Evolutionary conservation across 192 early-diverging fungal species (phyloP).

Genomic region (Helicostylum pulchrum): DNA sequence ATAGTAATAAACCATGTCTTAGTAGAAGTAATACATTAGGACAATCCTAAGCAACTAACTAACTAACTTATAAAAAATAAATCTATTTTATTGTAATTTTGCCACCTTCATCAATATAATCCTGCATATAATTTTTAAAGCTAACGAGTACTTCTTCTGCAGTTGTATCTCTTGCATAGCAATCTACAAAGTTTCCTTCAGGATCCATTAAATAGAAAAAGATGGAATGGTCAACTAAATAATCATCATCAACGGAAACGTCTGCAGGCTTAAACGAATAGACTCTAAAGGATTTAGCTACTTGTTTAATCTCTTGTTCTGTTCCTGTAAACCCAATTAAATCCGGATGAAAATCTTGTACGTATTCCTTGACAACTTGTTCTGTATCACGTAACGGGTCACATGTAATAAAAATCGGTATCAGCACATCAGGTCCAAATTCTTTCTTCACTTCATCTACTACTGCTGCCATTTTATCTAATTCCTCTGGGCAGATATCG

Average conservation of each 20-base stretch:
- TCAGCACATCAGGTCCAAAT: constrained; percentile 47
- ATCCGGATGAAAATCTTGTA: constrained; percentile 90
- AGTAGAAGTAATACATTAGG: constrained; percentile 11
- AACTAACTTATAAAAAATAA: background rate
- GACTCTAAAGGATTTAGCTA: constrained; percentile 91
- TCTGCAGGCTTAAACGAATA: constrained; percentile 91
- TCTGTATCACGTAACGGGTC: constrained; percentile 94
- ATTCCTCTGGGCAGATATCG: constrained; percentile 98
- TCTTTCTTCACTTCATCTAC: constrained; percentile 58
- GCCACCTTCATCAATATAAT: constrained; percentile 46
- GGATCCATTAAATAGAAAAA: constrained; percentile 97
- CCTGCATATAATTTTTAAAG: constrained; percentile 47
- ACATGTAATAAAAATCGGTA: constrained; percentile 94
- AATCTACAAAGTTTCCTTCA: constrained; percentile 85
- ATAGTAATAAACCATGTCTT: background rate
- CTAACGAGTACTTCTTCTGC: constrained; percentile 59
- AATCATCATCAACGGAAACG: constrained; percentile 78
- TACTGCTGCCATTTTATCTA: constrained; percentile 95
- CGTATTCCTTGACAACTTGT: constrained; percentile 71
- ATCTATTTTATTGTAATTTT: background rate
- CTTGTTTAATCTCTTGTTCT: constrained; percentile 73
- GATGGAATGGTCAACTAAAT: constrained; percentile 97
- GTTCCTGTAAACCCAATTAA: constrained; percentile 91
- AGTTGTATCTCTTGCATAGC: constrained; percentile 82
- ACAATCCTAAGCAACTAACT: background rate